Percentiles rank a stretch among this genome's conserved stretches.
Conservation (phyloP, 2,329 filamentous ascomycete species). For the Phaeoacremonium minimum region DNA sequence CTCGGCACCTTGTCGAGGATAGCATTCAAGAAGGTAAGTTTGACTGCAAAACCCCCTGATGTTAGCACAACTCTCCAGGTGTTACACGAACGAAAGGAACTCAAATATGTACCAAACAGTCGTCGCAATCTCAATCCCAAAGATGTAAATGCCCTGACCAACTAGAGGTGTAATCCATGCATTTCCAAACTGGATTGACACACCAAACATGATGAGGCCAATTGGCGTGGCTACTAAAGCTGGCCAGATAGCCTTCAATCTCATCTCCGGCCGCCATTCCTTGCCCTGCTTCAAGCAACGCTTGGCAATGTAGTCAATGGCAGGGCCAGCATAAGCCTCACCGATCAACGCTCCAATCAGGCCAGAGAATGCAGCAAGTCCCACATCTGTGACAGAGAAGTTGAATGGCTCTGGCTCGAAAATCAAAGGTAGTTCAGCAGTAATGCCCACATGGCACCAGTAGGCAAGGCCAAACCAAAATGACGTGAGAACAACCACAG, state of each 20-base stretch:
- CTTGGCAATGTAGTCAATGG: slow-evolving; percentile 6
- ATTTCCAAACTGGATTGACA: slow-evolving; percentile 5
- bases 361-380: slow-evolving; percentile 6
- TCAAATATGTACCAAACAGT: slow-evolving; percentile 7
- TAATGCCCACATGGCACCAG: slow-evolving; percentile 8
- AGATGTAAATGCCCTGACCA: slow-evolving; percentile 7
- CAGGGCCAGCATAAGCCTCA: slow-evolving; percentile 5
- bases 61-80: neutral
- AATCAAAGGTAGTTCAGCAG: slow-evolving; percentile 4
- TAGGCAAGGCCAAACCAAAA: slow-evolving; percentile 9
- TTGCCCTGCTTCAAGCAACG: slow-evolving; percentile 1
- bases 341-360: slow-evolving; percentile 7
- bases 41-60: neutral
- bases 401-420: slow-evolving; percentile 4
- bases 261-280: slow-evolving; percentile 5
- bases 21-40: slow-evolving; percentile 7
- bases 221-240: neutral
- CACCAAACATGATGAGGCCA: slow-evolving; percentile 4
- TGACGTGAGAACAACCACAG: slow-evolving; percentile 6
- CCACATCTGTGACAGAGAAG: slow-evolving; percentile 3
- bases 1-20: slow-evolving; percentile 5
- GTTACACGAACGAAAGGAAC: neutral
- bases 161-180: slow-evolving; percentile 4
- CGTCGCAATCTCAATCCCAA: slow-evolving; percentile 7
- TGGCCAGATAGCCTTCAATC: slow-evolving; percentile 4